Evolutionary conservation across 148 eudicot genomes (phyloP).

Genomic region (Rhododendron kiyosumense): DNA sequence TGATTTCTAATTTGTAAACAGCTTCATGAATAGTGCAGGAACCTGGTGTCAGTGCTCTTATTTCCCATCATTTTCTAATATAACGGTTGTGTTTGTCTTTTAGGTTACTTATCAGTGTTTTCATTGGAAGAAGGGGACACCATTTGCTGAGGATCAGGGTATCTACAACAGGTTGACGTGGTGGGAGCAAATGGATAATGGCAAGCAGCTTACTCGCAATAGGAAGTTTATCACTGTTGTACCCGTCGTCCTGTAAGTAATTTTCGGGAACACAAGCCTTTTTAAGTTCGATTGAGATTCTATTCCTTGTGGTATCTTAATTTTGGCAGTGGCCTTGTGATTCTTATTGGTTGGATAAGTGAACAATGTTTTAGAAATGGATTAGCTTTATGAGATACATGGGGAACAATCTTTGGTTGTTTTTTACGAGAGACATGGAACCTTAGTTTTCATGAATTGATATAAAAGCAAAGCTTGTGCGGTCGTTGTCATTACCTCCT

Average conservation of each 20-base stretch:
- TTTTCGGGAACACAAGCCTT: background rate
- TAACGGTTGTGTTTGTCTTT: background rate
- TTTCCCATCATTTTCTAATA: background rate
- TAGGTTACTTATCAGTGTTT: conserved; percentile 70
- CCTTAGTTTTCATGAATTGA: background rate
- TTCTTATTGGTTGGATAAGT: background rate
- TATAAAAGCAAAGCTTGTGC: background rate
- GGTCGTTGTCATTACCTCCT: background rate
- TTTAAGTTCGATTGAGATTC: conserved; percentile 1
- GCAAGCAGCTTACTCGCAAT: conserved; percentile 72
- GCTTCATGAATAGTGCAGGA: background rate
- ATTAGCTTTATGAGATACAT: background rate
- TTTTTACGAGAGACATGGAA: background rate
- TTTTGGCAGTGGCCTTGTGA: background rate
- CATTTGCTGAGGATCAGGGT: conserved; percentile 85
- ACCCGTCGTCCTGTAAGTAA: conserved; percentile 71
- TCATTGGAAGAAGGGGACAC: conserved; percentile 84
- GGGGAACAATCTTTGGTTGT: background rate
- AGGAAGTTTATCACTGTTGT: conserved; percentile 70
- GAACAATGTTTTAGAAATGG: background rate
- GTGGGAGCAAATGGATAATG: conserved; percentile 83
- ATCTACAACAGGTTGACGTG: conserved; percentile 79
- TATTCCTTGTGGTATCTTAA: background rate
- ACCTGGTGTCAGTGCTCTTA: background rate
- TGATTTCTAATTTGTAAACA: background rate